Percentiles rank a stretch among this genome's conserved stretches.
Conservation (phyloP, 2,329 filamentous ascomycete genomes). For the Aureobasidium leucospermi region DNA sequence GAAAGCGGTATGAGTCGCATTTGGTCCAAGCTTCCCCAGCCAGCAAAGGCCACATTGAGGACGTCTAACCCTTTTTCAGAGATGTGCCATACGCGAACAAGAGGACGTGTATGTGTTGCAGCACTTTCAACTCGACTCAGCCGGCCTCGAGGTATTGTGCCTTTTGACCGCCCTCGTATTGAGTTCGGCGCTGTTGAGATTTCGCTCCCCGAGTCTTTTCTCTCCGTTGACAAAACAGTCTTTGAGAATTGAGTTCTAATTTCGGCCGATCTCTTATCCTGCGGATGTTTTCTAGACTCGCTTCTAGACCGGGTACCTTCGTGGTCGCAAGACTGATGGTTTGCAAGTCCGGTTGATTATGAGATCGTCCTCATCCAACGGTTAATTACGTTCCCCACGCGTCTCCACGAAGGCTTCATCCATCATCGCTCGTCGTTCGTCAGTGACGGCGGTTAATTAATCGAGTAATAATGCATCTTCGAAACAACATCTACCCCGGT, state of each 20-base stretch:
- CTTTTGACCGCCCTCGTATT: too few species aligned
- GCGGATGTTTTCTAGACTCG: not conserved
- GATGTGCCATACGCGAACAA: too few species aligned
- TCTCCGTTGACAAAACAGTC: not conserved
- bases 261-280: not conserved
- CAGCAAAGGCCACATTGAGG: too few species aligned
- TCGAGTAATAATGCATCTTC: not conserved
- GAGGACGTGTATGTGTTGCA: too few species aligned
- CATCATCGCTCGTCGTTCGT: not conserved
- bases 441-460: constrained; percentile 4
- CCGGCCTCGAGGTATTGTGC: too few species aligned
- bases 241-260: not conserved
- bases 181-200: too few species aligned
- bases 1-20: too few species aligned
- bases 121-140: too few species aligned
- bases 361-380: not conserved
- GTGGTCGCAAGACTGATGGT: not conserved
- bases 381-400: not conserved
- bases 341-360: not conserved
- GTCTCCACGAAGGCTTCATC: not conserved
- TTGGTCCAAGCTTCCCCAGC: too few species aligned
- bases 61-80: too few species aligned
- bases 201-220: too few species aligned
- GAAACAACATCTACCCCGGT: not conserved
- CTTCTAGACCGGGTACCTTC: not conserved